phyloP scores from a whole-genome alignment of 768 basidiomycete genomes.

The Collybia sp. region DNA sequence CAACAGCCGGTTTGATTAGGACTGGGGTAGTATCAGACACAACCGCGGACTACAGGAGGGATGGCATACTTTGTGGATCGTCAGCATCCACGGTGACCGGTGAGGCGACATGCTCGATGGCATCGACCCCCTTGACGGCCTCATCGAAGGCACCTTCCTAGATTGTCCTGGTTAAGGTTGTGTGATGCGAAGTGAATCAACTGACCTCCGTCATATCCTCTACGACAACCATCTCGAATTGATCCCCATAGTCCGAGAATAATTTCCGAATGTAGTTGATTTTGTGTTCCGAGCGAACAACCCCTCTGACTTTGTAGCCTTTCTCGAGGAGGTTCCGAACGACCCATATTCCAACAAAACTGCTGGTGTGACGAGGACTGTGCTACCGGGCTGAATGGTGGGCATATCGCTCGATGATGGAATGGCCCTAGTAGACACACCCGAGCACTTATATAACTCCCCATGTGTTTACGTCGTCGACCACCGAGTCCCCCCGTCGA shows the following conservation, averaged over 20 bases:
- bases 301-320: slow-evolving; percentile 22
- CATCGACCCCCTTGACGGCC: slow-evolving; percentile 72
- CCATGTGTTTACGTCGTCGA: no score
- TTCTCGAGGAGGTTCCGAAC: slow-evolving; percentile 20
- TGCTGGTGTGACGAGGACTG: slow-evolving; percentile 24
- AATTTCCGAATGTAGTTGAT: slow-evolving; percentile 13
- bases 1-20: slow-evolving; percentile 61
- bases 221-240: slow-evolving; percentile 20
- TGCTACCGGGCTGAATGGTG: slow-evolving; percentile 12
- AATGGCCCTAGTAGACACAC: no score
- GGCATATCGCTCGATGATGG: slow-evolving; percentile 11
- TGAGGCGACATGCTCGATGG: slow-evolving; percentile 65
- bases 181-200: not conserved
- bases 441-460: no score
- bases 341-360: slow-evolving; percentile 25
- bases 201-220: slow-evolving; percentile 17
- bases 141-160: slow-evolving; percentile 74
- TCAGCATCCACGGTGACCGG: slow-evolving; percentile 45
- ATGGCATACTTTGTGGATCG: slow-evolving; percentile 31
- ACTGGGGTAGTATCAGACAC: slow-evolving; percentile 26
- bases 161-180: no score
- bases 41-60: not conserved
- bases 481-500: no score
- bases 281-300: slow-evolving; percentile 19
- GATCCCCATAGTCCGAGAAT: slow-evolving; percentile 18